A percentile compares a stretch with the other conserved stretches of the same genome.
phyloP scores from a whole-genome alignment of 192 early-diverging fungal species.

The Obelidium mucronatum region DNA sequence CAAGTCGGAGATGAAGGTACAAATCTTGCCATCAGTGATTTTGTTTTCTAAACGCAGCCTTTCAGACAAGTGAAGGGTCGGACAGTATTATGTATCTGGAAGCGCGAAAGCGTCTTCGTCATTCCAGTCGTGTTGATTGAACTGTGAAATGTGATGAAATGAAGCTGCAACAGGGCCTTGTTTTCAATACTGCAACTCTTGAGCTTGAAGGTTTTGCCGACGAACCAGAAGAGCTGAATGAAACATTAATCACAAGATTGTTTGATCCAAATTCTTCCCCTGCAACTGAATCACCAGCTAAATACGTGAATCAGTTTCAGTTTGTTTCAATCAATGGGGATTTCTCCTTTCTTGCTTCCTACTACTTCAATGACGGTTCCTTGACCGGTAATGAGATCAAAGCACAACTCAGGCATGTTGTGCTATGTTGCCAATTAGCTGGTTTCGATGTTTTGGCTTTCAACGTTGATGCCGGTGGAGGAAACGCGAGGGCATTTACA shows the following conservation, averaged over 20 bases:
- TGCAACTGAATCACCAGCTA: background rate
- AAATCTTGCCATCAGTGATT: background rate
- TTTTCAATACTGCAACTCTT: background rate
- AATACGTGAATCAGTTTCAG: background rate
- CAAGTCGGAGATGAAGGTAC: background rate
- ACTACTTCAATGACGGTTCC: background rate
- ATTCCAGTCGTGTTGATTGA: background rate
- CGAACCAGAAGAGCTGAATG: background rate
- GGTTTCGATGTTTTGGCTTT: background rate
- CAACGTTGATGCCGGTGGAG: background rate
- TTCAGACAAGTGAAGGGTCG: background rate
- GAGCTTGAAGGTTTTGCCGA: background rate
- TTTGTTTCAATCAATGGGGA: background rate
- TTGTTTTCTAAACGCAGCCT: background rate
- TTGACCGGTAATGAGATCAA: background rate
- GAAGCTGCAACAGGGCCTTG: background rate
- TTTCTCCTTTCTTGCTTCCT: background rate
- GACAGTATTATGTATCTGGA: background rate
- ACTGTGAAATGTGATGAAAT: background rate
- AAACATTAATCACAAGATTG: background rate
- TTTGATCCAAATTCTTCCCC: background rate
- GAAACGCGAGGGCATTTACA: background rate
- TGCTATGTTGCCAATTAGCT: background rate
- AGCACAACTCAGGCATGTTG: background rate
- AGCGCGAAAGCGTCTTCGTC: background rate